Evolutionary conservation across 805 yeast species (phyloP).

Genomic region (Candida lessepsii): DNA sequence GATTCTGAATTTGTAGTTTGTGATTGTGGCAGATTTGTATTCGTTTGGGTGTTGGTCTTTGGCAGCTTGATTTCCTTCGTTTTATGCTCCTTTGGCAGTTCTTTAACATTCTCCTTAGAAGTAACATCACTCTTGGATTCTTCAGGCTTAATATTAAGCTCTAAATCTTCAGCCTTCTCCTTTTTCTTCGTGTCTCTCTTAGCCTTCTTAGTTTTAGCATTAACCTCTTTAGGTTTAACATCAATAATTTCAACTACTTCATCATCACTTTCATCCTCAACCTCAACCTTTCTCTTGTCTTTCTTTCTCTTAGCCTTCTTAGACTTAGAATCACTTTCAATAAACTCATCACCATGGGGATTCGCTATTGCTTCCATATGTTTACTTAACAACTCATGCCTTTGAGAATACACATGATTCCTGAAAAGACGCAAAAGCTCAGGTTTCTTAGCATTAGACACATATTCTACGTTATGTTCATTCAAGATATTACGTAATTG

Average conservation of each 20-base stretch:
- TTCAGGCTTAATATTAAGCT: background rate
- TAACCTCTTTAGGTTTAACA: too few relatives aligned
- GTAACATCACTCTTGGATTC: background rate
- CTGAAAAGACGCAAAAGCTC: slow-evolving; percentile 62
- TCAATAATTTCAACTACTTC: too few relatives aligned
- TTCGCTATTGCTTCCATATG: slow-evolving; percentile 14
- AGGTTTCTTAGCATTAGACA: slow-evolving; percentile 66
- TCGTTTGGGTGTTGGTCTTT: background rate
- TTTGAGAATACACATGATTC: slow-evolving; percentile 49
- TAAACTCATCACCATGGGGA: slow-evolving; percentile 8
- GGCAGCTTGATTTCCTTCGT: background rate
- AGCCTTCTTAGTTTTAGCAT: slow-evolving; percentile 6
- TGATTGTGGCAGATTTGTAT: background rate
- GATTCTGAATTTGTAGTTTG: background rate
- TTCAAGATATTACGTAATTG: slow-evolving; percentile 65
- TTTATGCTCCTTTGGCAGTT: background rate
- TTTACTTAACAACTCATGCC: slow-evolving; percentile 39
- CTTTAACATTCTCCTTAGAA: background rate
- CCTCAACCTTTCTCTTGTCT: too few relatives aligned
- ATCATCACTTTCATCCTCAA: background rate
- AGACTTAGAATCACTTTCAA: slow-evolving; percentile 4
- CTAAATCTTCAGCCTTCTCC: slow-evolving; percentile 11
- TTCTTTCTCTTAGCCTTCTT: slow-evolving; percentile 4
- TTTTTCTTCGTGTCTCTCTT: too few relatives aligned
- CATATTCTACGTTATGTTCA: slow-evolving; percentile 59